Evolutionary conservation across 164 flowering plant genomes (phyloP), one percentile per base, ranked within the genome.

Genomic region (Stephania yunnanensis): DNA sequence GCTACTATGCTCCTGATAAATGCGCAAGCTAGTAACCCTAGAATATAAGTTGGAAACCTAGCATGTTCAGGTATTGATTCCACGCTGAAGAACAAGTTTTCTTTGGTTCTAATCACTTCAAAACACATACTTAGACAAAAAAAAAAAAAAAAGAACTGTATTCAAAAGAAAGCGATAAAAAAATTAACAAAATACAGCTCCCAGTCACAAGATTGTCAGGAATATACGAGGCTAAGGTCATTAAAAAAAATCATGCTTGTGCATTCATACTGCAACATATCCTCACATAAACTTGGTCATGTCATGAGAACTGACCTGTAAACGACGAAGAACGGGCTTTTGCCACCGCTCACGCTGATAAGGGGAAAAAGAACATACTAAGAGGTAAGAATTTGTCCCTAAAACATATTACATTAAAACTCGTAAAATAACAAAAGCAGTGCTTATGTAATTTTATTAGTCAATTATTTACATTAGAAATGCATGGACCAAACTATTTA

Each of bases 281-380:
- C 50, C 12, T 44, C 61, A 12, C 17, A 15, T 15, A 55, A 55
- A 55, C 12, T 55, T 12, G 17, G 61, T 15, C 17, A 58, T 17
- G 44, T 36, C 19, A 74, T 73, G 10, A 44, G 61, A 65, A 79
- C 87, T 75, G 74, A 95, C 99, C 97, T 95, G 99, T 83, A 95
- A 84, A 13, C 94, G 90, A 66, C 99, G 97, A 65, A 96, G 84
- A 75, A 94, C 75, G 78, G 99, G 99, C 82, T 94, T 96, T 81
- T 92, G 97, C 98, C 98, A 96, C 78, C 87, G 83, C 74, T 92
- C 95, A 64, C 99, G 90, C 99, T 95, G 96, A 52, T 5, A 71
- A 69, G 65, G 68, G 68, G 75, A 42, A 73, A 69, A 52, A 73
- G 10, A 63, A 0, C 36, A 22, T 50, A 69, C 66, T 55, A 44